These are phyloP conservation scores for Stemphylium beticola DNA, from an alignment of 2,329 filamentous ascomycete species.

Conservation along the genomic window DNA sequence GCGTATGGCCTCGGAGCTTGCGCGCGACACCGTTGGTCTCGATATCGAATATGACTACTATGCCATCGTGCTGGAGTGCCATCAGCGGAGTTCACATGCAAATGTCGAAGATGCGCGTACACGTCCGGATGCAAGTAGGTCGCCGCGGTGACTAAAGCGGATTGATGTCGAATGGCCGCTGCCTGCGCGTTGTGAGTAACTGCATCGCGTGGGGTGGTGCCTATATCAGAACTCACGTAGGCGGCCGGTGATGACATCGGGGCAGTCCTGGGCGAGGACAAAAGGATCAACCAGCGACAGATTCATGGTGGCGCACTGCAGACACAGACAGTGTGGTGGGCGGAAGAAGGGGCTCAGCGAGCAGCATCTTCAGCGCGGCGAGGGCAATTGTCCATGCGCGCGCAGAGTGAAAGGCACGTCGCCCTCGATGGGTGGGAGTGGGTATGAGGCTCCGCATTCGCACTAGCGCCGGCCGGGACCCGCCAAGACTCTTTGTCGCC, in stretches of 20 bases:
- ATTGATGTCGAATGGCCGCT: constrained; percentile 70
- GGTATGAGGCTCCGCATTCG: constrained; percentile 19
- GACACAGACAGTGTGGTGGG: constrained; percentile 15
- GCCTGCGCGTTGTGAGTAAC: constrained; percentile 48
- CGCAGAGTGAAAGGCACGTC: constrained; percentile 16
- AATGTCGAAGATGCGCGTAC: constrained; percentile 53
- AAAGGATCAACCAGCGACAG: constrained; percentile 74
- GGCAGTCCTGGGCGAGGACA: constrained; percentile 79
- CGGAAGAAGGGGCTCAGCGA: constrained; percentile 19
- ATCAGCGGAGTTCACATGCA: constrained; percentile 28
- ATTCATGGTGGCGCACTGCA: constrained; percentile 62
- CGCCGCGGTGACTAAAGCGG: constrained; percentile 92
- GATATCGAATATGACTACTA: constrained; percentile 93
- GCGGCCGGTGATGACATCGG: constrained; percentile 85
- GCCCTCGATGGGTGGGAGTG: neutral
- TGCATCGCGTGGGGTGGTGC: constrained; percentile 60
- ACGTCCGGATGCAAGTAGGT: constrained; percentile 91
- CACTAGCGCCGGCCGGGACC: constrained; percentile 13
- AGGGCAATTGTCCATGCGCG: constrained; percentile 18
- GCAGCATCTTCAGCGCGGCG: constrained; percentile 30
- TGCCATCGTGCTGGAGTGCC: constrained; percentile 71
- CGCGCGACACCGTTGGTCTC: constrained; percentile 97
- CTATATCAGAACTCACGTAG: constrained; percentile 70
- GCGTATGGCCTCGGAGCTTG: constrained; percentile 90
- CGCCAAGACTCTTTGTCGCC: constrained; percentile 19